These are phyloP conservation scores for Cystobasidium ongulense DNA, from an alignment of 768 basidiomycete genomes.

Conservation along the genomic window DNA sequence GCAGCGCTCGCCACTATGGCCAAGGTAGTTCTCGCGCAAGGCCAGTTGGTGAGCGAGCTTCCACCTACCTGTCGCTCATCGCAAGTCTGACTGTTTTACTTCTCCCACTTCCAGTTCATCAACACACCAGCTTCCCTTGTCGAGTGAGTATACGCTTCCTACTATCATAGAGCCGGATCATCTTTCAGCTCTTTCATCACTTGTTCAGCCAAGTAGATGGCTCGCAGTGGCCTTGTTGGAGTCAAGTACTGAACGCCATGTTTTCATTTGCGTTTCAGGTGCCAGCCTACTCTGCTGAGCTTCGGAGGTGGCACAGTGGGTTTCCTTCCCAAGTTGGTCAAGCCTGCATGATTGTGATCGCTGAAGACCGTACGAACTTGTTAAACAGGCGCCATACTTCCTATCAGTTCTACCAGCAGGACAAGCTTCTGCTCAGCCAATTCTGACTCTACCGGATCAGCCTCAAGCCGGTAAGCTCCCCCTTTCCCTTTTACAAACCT, in stretches of 20 bases:
- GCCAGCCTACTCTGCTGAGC: slow-evolving; percentile 14
- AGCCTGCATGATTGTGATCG: neutral
- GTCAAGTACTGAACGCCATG: neutral
- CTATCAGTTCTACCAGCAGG: slow-evolving; percentile 32
- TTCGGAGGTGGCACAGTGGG: slow-evolving; percentile 20
- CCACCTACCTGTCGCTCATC: neutral
- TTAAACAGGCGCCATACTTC: slow-evolving; percentile 30
- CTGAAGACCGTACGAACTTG: neutral
- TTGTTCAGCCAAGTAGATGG: neutral
- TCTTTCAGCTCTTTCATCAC: neutral
- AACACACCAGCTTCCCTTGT: slow-evolving; percentile 27
- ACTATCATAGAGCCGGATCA: neutral
- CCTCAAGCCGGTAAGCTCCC: neutral
- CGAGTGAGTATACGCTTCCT: neutral
- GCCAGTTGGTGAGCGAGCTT: slow-evolving; percentile 5
- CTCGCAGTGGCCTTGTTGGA: neutral
- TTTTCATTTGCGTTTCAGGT: slow-evolving; percentile 1
- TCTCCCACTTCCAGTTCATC: slow-evolving; percentile 6
- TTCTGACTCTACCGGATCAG: slow-evolving; percentile 18
- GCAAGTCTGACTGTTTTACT: neutral
- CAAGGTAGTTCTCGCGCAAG: neutral
- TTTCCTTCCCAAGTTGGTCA: neutral
- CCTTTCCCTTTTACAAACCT: neutral
- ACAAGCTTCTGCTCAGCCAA: slow-evolving; percentile 7
- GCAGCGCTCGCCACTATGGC: slow-evolving; percentile 14